Percentiles rank a stretch among this genome's conserved stretches.
Evolutionary conservation across 2,329 filamentous ascomycete genomes (phyloP).

Genomic region (Pyricularia grisea): DNA sequence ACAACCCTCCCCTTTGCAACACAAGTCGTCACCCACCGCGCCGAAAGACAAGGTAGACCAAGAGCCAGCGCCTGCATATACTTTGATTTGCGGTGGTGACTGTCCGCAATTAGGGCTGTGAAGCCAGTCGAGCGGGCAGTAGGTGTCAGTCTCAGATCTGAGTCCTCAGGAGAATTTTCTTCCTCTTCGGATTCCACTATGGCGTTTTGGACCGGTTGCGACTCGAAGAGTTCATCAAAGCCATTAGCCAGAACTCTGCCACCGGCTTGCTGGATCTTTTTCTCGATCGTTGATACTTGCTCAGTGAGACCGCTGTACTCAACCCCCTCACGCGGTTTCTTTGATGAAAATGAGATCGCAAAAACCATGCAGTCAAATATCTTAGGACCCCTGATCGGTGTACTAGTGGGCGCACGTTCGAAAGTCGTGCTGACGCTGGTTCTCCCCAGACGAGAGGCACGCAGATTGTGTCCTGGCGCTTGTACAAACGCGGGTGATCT

Average conservation of each 20-base stretch:
- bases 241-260: conserved; percentile 63
- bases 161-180: conserved; percentile 11
- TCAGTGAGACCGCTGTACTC: conserved; percentile 30
- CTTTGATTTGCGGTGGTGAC: conserved; percentile 77
- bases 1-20: conserved; percentile 50
- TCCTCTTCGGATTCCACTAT: conserved; percentile 18
- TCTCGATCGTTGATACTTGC: conserved; percentile 39
- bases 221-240: conserved; percentile 72
- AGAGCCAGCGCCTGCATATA: conserved; percentile 92
- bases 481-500: conserved; percentile 23
- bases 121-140: conserved; percentile 55
- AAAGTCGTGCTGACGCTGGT: conserved; percentile 5
- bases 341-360: conserved; percentile 62
- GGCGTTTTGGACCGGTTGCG: conserved; percentile 23
- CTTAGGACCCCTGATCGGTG: conserved; percentile 3
- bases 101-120: conserved; percentile 75
- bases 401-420: not conserved
- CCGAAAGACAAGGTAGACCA: conserved; percentile 75
- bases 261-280: conserved; percentile 59
- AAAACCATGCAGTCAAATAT: conserved; percentile 81
- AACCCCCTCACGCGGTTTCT: conserved; percentile 36
- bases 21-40: conserved; percentile 72
- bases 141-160: conserved; percentile 43
- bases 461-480: conserved; percentile 26
- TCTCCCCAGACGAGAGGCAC: conserved; percentile 12